Evolutionary conservation across 2,329 filamentous ascomycete species (phyloP).

Genomic region (Pleurostoma richardsiae): DNA sequence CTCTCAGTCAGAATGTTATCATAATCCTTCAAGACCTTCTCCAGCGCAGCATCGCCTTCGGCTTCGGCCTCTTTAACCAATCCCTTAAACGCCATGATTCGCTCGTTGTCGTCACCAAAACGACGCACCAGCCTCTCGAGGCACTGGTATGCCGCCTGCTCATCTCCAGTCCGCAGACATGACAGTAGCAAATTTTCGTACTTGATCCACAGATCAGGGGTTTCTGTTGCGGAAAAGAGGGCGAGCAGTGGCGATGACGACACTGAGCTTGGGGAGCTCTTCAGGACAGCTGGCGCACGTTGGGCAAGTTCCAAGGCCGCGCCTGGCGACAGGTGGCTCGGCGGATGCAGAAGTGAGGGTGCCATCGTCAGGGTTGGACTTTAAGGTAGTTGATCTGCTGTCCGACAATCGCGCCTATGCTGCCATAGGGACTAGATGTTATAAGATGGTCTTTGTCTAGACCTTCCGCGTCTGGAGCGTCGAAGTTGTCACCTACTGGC

Average conservation of each 20-base stretch:
- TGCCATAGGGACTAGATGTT: too few relatives aligned
- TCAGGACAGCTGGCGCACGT: constrained; percentile 52
- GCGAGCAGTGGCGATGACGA: constrained; percentile 49
- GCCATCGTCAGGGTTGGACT: constrained; percentile 29
- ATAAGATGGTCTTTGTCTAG: too few relatives aligned
- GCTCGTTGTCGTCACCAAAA: constrained; percentile 81
- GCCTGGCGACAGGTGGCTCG: constrained; percentile 49
- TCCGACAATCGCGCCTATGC: too few relatives aligned
- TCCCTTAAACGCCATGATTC: constrained; percentile 77
- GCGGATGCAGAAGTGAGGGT: constrained; percentile 50
- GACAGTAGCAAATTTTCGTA: constrained; percentile 85
- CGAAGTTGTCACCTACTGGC: too few relatives aligned
- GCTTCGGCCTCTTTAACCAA: constrained; percentile 82
- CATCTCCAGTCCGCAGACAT: constrained; percentile 79
- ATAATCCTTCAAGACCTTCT: constrained; percentile 70
- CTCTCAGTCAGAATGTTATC: constrained; percentile 69
- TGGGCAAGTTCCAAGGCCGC: constrained; percentile 56
- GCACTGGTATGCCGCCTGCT: constrained; percentile 68
- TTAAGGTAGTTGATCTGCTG: too few relatives aligned
- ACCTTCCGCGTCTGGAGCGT: too few relatives aligned
- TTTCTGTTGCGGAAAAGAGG: constrained; percentile 57
- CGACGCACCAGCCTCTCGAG: constrained; percentile 71
- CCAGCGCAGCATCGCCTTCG: constrained; percentile 57
- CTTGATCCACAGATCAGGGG: constrained; percentile 73
- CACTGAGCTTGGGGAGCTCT: constrained; percentile 46